phyloP scores from a whole-genome alignment of 345 rosid species.

The Aquilaria yunnanensis region DNA sequence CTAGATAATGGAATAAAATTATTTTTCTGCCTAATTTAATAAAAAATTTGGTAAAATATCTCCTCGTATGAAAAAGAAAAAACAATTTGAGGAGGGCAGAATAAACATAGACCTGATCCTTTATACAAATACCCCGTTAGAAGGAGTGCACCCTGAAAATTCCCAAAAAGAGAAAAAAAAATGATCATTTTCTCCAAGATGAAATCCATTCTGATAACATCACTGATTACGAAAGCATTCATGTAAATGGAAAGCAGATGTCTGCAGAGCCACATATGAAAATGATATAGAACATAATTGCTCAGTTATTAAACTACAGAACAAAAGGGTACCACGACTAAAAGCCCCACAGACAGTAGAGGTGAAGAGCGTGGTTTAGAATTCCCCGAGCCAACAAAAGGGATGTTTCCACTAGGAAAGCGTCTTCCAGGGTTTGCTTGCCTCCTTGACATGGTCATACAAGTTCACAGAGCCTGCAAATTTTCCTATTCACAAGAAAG shows the following conservation, averaged over 20 bases:
- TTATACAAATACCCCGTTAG: constrained; percentile 40
- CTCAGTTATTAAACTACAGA: not conserved
- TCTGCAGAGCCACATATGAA: not conserved
- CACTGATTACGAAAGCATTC: not conserved
- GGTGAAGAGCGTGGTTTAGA: constrained; percentile 55
- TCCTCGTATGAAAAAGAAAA: not conserved
- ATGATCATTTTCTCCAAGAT: constrained; percentile 8
- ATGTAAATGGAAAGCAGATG: not conserved
- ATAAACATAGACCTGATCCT: constrained; percentile 47
- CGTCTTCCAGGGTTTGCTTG: constrained; percentile 57
- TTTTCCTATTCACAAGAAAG: too few species aligned
- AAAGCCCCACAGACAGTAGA: constrained; percentile 36
- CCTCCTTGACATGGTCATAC: constrained; percentile 50
- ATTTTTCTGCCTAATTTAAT: not conserved
- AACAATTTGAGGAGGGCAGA: constrained; percentile 9
- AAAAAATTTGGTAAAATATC: not conserved
- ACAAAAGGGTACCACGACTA: constrained; percentile 36
- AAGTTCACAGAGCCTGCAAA: constrained; percentile 10
- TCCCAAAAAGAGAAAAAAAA: constrained; percentile 6
- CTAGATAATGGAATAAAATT: not conserved
- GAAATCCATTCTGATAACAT: not conserved
- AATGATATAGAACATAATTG: not conserved
- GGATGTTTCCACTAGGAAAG: constrained; percentile 37
- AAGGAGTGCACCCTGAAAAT: constrained; percentile 63
- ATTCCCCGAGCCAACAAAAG: constrained; percentile 37